phyloP scores from a whole-genome alignment of 2,329 filamentous ascomycete genomes.

The Fusarium sterilihyphosum region DNA sequence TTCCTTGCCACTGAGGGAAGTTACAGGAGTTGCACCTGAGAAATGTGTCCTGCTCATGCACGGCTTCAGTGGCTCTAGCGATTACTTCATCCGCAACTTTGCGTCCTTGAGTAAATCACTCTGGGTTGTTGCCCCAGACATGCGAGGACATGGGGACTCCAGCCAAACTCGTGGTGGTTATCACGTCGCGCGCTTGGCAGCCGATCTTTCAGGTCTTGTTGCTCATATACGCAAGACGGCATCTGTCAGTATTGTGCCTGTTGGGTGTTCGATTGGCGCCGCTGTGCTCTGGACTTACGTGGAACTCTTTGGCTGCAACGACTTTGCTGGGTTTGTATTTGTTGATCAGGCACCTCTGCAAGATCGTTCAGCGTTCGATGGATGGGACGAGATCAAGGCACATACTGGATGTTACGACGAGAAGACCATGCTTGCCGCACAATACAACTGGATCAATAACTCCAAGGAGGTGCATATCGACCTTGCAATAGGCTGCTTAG shows the following conservation, averaged over 20 bases:
- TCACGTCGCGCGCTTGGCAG: conserved; percentile 41
- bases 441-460: conserved; percentile 39
- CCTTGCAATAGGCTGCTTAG: conserved; percentile 39
- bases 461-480: conserved; percentile 36
- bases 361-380: conserved; percentile 39
- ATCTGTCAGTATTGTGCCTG: conserved; percentile 35
- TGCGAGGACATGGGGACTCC: conserved; percentile 42
- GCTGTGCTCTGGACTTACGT: conserved; percentile 44
- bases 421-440: conserved; percentile 37
- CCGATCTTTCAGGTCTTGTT: conserved; percentile 36
- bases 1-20: conserved; percentile 30
- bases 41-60: conserved; percentile 43
- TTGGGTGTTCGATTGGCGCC: conserved; percentile 43
- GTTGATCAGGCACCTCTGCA: conserved; percentile 44
- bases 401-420: conserved; percentile 42
- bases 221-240: conserved; percentile 32
- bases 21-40: not conserved
- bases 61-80: conserved; percentile 44
- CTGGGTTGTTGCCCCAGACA: conserved; percentile 42
- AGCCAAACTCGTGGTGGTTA: conserved; percentile 38
- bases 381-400: conserved; percentile 36
- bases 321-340: conserved; percentile 43
- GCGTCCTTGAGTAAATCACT: conserved; percentile 26
- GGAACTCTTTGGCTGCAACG: conserved; percentile 39
- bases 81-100: conserved; percentile 41